These are phyloP conservation scores for Monilinia aucupariae DNA, from an alignment of 2,329 filamentous ascomycete genomes.

Conservation along the genomic window DNA sequence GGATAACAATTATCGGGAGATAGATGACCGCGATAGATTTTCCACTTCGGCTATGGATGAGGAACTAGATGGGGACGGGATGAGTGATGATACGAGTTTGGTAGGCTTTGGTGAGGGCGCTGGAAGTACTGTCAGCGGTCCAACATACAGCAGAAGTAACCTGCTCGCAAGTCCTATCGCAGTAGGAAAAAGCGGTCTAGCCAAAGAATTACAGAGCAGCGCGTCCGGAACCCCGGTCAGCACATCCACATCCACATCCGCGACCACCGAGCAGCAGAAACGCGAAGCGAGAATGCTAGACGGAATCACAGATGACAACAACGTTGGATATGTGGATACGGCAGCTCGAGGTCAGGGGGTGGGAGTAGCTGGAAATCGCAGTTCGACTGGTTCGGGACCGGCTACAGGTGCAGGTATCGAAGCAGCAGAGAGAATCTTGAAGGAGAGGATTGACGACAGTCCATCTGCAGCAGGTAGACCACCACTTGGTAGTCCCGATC, in stretches of 20 bases:
- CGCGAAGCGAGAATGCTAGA: constrained; percentile 62
- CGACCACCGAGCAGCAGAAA: constrained; percentile 44
- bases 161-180: constrained; percentile 35
- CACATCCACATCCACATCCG: constrained; percentile 20
- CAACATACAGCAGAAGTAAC: constrained; percentile 55
- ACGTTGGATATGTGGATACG: constrained; percentile 58
- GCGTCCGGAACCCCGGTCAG: constrained; percentile 24
- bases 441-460: constrained; percentile 52
- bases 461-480: constrained; percentile 36
- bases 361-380: constrained; percentile 14
- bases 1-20: constrained; percentile 48
- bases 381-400: neutral
- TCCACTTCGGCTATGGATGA: constrained; percentile 45
- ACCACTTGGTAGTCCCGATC: constrained; percentile 42
- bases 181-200: constrained; percentile 31
- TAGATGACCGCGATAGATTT: constrained; percentile 42
- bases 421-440: constrained; percentile 59
- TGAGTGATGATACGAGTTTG: constrained; percentile 82
- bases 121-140: constrained; percentile 75
- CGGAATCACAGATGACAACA: constrained; percentile 54
- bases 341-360: constrained; percentile 39
- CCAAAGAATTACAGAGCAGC: constrained; percentile 24
- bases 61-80: constrained; percentile 44
- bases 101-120: constrained; percentile 93
- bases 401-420: constrained; percentile 37